Base-by-base conservation (phyloP, 2,329 filamentous ascomycete species). In the Hymenoscyphus albidus region DNA sequence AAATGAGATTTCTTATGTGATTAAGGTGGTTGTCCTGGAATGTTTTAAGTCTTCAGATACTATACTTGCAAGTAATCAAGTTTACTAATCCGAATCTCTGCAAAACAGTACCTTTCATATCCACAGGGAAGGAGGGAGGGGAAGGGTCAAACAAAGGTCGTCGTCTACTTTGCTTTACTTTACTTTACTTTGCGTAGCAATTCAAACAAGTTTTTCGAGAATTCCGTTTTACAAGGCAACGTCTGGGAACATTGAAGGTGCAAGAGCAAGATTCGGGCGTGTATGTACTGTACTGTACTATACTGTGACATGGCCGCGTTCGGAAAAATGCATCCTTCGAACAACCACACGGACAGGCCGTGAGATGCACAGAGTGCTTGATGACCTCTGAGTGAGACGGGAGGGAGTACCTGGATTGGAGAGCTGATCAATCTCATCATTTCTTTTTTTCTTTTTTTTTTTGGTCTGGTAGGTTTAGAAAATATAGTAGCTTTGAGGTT, bases 351-450 rank as follows among this genome's bases (percentile, higher is more conserved):
- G 48, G 44, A 31, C 51, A 51, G 51, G n/a, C 18, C 57, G 63
- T 65, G 56, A 59, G 56, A 62, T 38, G 60, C 40, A 40, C 58
- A 42, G 58, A 31, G 57, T 62, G 69, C 65, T 67, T 67, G 62
- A 70, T 69, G 42, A 65, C 38, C 61, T 68, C 62, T 60, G 64
- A 59, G 65, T 69, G 66, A 69, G 65, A 70, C 61, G 61, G 38
- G 18, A 57, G 39, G 62, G 66, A 58, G 60, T 27, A 57, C 56
- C 64, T 64, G 65, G 27, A 44, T 6, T 12, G 31, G 22, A 51
- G 18, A 10, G 44, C 44, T 51, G 44, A 51, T 51, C 18, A 27
- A 51, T 27, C 18, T n/a, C 35, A 35, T 35, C 5, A 27, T 27
- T 2, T 27, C 27, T 27, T 27, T 27, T 27, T 27, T 27, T n/a